Conservation (phyloP, 495 filamentous ascomycete genomes). For the Chaetomium tenue region DNA sequence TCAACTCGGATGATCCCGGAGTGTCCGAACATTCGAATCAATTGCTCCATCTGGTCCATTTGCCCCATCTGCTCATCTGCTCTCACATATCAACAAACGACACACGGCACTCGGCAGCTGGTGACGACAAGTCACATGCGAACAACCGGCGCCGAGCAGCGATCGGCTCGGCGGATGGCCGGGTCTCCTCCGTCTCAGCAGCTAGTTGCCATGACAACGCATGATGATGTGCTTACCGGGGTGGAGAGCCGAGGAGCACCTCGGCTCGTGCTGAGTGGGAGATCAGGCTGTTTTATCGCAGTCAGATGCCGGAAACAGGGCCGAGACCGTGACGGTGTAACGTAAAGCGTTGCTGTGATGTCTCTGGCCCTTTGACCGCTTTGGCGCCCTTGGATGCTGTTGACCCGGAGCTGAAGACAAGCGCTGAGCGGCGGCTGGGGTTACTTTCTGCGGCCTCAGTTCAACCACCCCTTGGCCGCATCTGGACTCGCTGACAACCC, state of each 20-base stretch:
- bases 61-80: not conserved
- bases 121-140: conserved; percentile 20
- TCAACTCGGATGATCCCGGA: not conserved
- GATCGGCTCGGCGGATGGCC: conserved; percentile 18
- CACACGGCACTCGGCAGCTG: not conserved
- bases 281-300: conserved; percentile 9
- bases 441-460: not conserved
- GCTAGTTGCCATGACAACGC: conserved; percentile 30
- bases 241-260: conserved; percentile 24
- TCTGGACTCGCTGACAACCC: conserved; percentile 16
- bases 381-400: conserved; percentile 1
- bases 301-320: conserved; percentile 1
- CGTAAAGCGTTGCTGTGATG: not conserved
- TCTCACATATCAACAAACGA: not conserved
- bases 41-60: not conserved
- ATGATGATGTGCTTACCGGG: conserved; percentile 17
- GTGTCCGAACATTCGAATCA: not conserved
- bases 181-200: conserved; percentile 8
- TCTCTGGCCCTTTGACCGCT: not conserved
- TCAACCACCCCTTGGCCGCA: not conserved
- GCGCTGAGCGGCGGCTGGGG: conserved; percentile 9
- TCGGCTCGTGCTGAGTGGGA: conserved; percentile 21
- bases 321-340: not conserved
- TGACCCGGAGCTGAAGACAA: not conserved
- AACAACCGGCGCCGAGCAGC: conserved; percentile 21